Evolutionary conservation across 495 filamentous ascomycete species (phyloP).

Genomic region (Neurospora sp.): DNA sequence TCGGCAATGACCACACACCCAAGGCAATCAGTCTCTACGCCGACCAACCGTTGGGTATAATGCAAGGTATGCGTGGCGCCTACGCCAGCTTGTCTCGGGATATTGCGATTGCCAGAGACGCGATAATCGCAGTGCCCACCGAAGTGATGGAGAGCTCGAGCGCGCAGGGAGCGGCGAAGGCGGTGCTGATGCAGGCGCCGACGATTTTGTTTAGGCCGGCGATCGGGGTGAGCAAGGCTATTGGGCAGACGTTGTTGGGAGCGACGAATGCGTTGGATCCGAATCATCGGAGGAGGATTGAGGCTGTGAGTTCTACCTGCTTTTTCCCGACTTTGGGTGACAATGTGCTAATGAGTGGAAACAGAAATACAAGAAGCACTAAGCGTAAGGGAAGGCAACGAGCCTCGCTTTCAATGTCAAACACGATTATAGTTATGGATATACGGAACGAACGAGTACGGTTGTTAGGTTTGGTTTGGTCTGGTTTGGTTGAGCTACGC

Average conservation of each 20-base stretch:
- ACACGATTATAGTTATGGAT: neutral
- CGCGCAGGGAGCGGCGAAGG: conserved; percentile 71
- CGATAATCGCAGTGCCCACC: conserved; percentile 86
- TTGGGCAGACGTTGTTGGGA: conserved; percentile 80
- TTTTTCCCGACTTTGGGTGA: too few species aligned
- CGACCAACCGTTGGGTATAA: conserved; percentile 78
- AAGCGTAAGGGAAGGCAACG: neutral
- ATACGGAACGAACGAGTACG: neutral
- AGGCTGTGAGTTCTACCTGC: conserved; percentile 92
- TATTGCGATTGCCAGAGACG: conserved; percentile 71
- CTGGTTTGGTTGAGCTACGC: neutral
- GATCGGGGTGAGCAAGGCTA: conserved; percentile 81
- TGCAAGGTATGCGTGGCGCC: conserved; percentile 75
- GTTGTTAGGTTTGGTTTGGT: neutral
- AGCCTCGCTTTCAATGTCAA: neutral
- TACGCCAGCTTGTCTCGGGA: conserved; percentile 77
- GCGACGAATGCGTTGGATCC: conserved; percentile 91
- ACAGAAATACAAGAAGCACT: conserved; percentile 16
- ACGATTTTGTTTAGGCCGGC: conserved; percentile 84
- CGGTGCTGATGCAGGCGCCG: conserved; percentile 71
- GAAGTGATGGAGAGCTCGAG: conserved; percentile 81
- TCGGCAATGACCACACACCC: conserved; percentile 43
- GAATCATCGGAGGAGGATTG: conserved; percentile 67
- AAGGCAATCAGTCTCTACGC: conserved; percentile 83
- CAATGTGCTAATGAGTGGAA: too few species aligned